Percentiles rank a stretch among this genome's conserved stretches.
phyloP scores from a whole-genome alignment of 495 filamentous ascomycete species.

The Bacidia gigantensis region DNA sequence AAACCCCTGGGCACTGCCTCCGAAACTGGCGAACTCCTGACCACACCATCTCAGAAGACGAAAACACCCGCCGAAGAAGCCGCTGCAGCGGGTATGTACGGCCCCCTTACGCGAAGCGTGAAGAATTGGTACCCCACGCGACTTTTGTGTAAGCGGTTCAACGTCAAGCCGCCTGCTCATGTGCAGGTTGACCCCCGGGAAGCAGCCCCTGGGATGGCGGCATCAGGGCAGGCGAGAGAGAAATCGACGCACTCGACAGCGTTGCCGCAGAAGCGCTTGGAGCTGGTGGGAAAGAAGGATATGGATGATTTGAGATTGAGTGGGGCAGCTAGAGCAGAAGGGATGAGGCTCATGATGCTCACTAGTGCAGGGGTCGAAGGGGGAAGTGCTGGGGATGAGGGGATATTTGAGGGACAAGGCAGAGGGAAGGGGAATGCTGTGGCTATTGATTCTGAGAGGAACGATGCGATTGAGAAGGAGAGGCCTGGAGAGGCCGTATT shows the following conservation, averaged over 20 bases:
- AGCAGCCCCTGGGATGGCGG: constrained; percentile 17
- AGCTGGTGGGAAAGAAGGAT: constrained; percentile 32
- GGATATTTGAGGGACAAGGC: constrained; percentile 7
- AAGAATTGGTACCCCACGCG: constrained; percentile 69
- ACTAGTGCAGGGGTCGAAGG: constrained; percentile 4
- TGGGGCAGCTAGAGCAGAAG: constrained; percentile 11
- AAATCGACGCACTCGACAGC: constrained; percentile 12
- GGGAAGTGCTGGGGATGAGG: constrained; percentile 1
- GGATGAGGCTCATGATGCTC: not conserved
- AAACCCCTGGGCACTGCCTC: constrained; percentile 23
- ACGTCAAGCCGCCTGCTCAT: constrained; percentile 62
- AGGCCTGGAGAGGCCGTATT: constrained; percentile 83
- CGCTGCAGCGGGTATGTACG: constrained; percentile 88
- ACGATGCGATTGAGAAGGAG: constrained; percentile 73
- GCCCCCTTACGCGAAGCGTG: constrained; percentile 61
- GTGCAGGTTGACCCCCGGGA: constrained; percentile 45
- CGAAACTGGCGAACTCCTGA: constrained; percentile 30
- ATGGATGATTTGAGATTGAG: constrained; percentile 43
- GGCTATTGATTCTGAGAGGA: constrained; percentile 58
- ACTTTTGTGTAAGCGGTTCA: constrained; percentile 85
- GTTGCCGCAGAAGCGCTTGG: constrained; percentile 18
- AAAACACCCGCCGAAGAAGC: constrained; percentile 75
- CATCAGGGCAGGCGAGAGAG: constrained; percentile 8
- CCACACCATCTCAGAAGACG: constrained; percentile 41
- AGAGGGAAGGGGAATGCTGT: constrained; percentile 20